Base-by-base conservation (phyloP, 495 filamentous ascomycete species). In the Clohesyomyces aquaticus region DNA sequence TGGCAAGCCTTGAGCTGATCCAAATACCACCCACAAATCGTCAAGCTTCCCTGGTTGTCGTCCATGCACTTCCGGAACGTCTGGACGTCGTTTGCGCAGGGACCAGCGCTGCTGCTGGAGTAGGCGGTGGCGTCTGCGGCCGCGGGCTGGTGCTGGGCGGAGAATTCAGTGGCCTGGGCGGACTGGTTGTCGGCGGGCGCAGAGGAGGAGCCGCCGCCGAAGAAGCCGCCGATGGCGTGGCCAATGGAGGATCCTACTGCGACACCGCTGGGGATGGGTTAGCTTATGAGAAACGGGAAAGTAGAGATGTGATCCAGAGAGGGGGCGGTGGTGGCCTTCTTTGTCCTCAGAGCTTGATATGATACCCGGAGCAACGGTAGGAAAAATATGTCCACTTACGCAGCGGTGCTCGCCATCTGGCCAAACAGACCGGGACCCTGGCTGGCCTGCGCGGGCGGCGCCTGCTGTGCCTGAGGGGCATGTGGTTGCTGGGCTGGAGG, bases 1-100 rank as follows among this genome's bases (percentile, higher is more conserved):
- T 98, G 93, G 83, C 93, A 98, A 53, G 93, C 91, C 83, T 96
- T 96, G 25, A 98, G 80, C 84, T 98, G 94, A 77, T 98, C 93
- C 70, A 98, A 77, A 75, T 98, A 98, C 94, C 94, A 98, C 65
- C 87, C 86, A 79, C 94, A 98, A 71, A 96, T 96, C 75, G 89
- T 87, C 88, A 98, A 87, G 76, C 94, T 88, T 59, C 95, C 95
- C 71, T 85, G 76, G 76, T 98, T 88, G 69, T 98, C 88, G 73
- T 97, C 91, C 85, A 98, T 85, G 83, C 94, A 98, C 78, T 88
- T 86, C 65, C 91, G 91, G 85, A 98, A 96, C 77, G 82, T 82
- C 76, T 85, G 86, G 26, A 91, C 88, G 68, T 95, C 92, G 14
- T 79, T 82, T 57, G 86, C 84, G 78, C 94, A 98, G n/a, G n/a